Evolutionary conservation across 164 flowering plant species (phyloP).

Genomic region (Kingdonia uniflora): DNA sequence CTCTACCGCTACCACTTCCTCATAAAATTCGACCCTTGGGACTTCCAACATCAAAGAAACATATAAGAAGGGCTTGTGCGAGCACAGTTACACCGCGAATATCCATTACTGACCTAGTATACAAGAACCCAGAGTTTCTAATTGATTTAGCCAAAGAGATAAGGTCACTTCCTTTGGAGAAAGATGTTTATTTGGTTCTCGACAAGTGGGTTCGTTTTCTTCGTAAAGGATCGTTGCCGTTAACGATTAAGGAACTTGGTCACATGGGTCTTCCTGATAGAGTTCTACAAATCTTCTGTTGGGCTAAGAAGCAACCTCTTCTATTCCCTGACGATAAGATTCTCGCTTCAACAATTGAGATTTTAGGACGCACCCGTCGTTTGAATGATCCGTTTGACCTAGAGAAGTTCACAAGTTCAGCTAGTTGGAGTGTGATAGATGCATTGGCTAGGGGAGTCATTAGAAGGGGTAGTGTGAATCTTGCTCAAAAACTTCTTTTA

Average conservation of each 20-base stretch:
- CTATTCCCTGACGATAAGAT: conserved; percentile 77
- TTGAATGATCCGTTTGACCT: conserved; percentile 53
- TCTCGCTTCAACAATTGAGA: conserved; percentile 71
- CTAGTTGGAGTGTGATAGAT: conserved; percentile 62
- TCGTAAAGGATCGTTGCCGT: conserved; percentile 74
- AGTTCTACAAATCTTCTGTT: conserved; percentile 68
- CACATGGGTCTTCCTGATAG: conserved; percentile 75
- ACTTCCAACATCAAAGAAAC: conserved; percentile 53
- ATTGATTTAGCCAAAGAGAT: conserved; percentile 62
- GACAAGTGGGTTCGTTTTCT: conserved; percentile 43
- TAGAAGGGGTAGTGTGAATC: conserved; percentile 56
- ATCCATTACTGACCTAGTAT: conserved; percentile 29
- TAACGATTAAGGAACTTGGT: conserved; percentile 82
- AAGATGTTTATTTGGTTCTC: conserved; percentile 46
- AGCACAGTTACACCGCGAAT: conserved; percentile 19
- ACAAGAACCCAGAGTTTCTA: conserved; percentile 66
- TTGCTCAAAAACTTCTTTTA: conserved; percentile 59
- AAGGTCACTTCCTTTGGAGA: conserved; percentile 39
- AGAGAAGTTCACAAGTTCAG: conserved; percentile 37
- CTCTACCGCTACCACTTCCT: conserved; percentile 78
- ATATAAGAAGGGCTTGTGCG: conserved; percentile 22
- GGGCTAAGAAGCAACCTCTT: conserved; percentile 71
- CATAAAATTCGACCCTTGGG: conserved; percentile 64
- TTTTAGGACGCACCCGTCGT: conserved; percentile 48
- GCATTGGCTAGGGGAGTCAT: conserved; percentile 74